Evolutionary conservation across 2,329 filamentous ascomycete genomes (phyloP).

Genomic region (Aspergillus ibericus): DNA sequence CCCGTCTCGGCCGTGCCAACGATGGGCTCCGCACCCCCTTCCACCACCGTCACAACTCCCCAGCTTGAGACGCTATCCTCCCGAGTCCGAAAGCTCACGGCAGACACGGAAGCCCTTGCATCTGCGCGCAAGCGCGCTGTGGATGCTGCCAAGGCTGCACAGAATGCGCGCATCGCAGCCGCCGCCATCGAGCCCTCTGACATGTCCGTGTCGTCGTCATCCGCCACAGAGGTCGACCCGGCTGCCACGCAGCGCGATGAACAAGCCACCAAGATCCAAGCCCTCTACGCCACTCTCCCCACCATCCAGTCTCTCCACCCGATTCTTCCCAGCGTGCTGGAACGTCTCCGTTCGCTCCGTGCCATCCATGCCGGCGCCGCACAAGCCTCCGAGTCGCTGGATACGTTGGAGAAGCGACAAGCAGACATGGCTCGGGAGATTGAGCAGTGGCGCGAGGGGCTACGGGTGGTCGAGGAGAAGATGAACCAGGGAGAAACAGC

Average conservation of each 20-base stretch:
- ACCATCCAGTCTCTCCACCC: conserved; percentile 86
- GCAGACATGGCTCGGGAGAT: conserved; percentile 80
- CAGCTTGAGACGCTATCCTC: conserved; percentile 46
- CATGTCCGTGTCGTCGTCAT: conserved; percentile 28
- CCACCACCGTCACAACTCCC: conserved; percentile 38
- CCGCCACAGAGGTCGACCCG: conserved; percentile 55
- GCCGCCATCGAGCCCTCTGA: conserved; percentile 31
- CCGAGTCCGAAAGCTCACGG: conserved; percentile 45
- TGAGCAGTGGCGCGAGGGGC: conserved; percentile 77
- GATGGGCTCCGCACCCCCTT: conserved; percentile 18
- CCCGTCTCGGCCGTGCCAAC: conserved; percentile 30
- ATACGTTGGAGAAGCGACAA: conserved; percentile 75
- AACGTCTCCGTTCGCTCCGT: conserved; percentile 78
- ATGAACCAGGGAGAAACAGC: conserved; percentile 68
- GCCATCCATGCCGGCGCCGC: conserved; percentile 86
- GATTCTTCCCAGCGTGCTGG: conserved; percentile 78
- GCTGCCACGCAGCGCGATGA: conserved; percentile 55
- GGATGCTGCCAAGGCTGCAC: conserved; percentile 44
- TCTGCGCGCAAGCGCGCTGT: conserved; percentile 45
- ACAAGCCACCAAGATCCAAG: conserved; percentile 82
- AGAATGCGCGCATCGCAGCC: conserved; percentile 38
- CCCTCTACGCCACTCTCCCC: conserved; percentile 82
- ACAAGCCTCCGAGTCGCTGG: conserved; percentile 73
- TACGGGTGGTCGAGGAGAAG: conserved; percentile 74
- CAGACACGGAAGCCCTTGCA: conserved; percentile 46